Evolutionary conservation across 352 stramenopile species (phyloP), one percentile per base, ranked within the genome.

Genomic region (Blastocystis sp.): DNA sequence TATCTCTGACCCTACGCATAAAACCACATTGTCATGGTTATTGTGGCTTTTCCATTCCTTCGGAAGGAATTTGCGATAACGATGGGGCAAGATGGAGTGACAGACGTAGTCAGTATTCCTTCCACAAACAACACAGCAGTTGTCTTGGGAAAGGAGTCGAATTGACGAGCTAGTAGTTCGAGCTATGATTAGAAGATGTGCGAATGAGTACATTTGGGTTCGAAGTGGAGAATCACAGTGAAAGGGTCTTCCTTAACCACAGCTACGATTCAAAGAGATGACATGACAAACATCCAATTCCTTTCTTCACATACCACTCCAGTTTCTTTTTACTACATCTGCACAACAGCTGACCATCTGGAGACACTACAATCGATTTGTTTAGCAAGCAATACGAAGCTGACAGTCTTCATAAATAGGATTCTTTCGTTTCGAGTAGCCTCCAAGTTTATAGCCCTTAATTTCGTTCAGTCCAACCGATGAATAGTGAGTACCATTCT

Each of bases 81-180:
- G 53, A 37, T 89, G 78, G 18, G 78, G 78, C 16, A 89, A 37
- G 41, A 89, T 89, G 43, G 78, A 89, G 41, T 89, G 78, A 26
- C 78, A 79, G 16, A 89, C 78, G 55, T 89, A 89, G 53, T 85
- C 53, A 0, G 47, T 68, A 24, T 37, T 85, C 26, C 69, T 85
- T 26, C 73, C 73, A 43, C 73, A 85, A 20, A 85, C 73, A 9
- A 85, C 73, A 43, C 73, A 85, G 5, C 41, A 66, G 50, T 85
- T 85, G 39, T 85, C 73, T n/a, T 50, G 59, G 20, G 73, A 26
- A 39, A 20, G 34, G 26, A 85, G 26, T 45, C 39, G 26, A 6
- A 45, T 68, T 3, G 73, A 85, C n/a, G 65, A 69, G 18, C 26
- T 85, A 0, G 73, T 50, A 5, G 53, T 68, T 45, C 73, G 26